A percentile compares a stretch with the other conserved stretches of the same genome.
Evolutionary conservation across 768 basidiomycete species (phyloP).

Genomic region (Boletus tomentosulus): DNA sequence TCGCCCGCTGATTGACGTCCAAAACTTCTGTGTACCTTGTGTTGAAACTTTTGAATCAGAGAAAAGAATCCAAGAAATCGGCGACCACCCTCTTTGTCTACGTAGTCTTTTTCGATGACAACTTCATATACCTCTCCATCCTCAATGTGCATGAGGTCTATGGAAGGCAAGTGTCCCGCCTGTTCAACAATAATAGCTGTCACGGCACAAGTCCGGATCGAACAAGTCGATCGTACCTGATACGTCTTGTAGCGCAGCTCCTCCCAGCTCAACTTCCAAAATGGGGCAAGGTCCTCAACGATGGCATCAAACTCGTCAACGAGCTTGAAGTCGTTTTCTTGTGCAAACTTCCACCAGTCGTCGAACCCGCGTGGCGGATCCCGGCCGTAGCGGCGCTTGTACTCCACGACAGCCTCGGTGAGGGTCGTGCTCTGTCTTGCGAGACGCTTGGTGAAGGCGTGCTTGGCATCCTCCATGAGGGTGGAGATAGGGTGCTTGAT

Average conservation of each 20-base stretch:
- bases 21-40: slow-evolving; percentile 41
- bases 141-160: slow-evolving; percentile 77
- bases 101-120: slow-evolving; percentile 50
- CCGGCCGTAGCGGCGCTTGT: slow-evolving; percentile 69
- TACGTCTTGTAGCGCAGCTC: slow-evolving; percentile 63
- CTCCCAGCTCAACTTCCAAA: slow-evolving; percentile 67
- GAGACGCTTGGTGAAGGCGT: slow-evolving; percentile 61
- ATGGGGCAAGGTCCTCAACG: slow-evolving; percentile 80
- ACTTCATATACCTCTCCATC: slow-evolving; percentile 58
- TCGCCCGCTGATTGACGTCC: not conserved
- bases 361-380: slow-evolving; percentile 90
- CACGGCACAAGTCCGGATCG: not conserved
- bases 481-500: slow-evolving; percentile 73
- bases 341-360: slow-evolving; percentile 80
- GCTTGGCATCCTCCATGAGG: slow-evolving; percentile 81
- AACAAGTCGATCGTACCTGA: slow-evolving; percentile 39
- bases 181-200: slow-evolving; percentile 24
- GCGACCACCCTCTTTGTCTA: slow-evolving; percentile 67
- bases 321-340: slow-evolving; percentile 67
- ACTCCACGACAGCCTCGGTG: slow-evolving; percentile 74
- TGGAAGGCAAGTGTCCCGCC: slow-evolving; percentile 75
- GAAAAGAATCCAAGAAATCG: slow-evolving; percentile 71
- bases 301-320: slow-evolving; percentile 88
- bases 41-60: slow-evolving; percentile 73
- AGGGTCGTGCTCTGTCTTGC: slow-evolving; percentile 77